Evolutionary conservation across 139 green algal genomes (phyloP), one percentile per base, ranked within the genome.

Genomic region (Pleodorina starrii): DNA sequence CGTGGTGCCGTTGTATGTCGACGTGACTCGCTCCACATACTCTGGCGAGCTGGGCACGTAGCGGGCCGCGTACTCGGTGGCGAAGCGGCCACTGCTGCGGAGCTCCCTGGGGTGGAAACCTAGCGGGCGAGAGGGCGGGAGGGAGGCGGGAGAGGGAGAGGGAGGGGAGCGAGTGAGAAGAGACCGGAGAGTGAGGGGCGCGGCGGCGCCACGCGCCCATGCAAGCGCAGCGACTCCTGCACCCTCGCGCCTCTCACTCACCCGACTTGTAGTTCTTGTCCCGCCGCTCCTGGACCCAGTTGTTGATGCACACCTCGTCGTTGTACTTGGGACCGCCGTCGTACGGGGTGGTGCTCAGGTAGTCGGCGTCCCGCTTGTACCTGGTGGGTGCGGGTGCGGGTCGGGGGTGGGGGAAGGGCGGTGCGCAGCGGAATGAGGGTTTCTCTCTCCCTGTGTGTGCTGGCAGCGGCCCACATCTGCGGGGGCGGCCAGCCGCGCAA

Each of bases 361-460:
- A 89, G 12, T 89, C 69, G 1, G 84, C 32, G 25, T 89, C 84
- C 16, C 84, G 84, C 50, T 89, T 88, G 82, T 68, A 88, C 32
- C 82, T 79, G 51, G 4, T 6, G 44, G 44, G 69, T 66, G 29
- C 5, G n/a, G n/a, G n/a, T n/a, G n/a, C n/a, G n/a, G n/a, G n/a
- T n/a, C n/a, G n/a, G n/a, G n/a, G n/a, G n/a, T n/a, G n/a, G n/a
- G n/a, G n/a, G n/a, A n/a, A n/a, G n/a, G n/a, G n/a, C n/a, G n/a
- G n/a, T n/a, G n/a, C n/a, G n/a, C n/a, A n/a, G n/a, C n/a, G n/a
- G n/a, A n/a, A n/a, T n/a, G n/a, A n/a, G n/a, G n/a, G n/a, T n/a
- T n/a, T n/a, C n/a, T n/a, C n/a, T n/a, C n/a, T n/a, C n/a, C n/a
- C n/a, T n/a, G n/a, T n/a, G n/a, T n/a, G n/a, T n/a, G n/a, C n/a